A percentile compares a stretch with the other conserved stretches of the same genome.
These are phyloP conservation scores for Tolypocladium guangdongense DNA, from an alignment of 2,329 filamentous ascomycete genomes.

Conservation along the genomic window DNA sequence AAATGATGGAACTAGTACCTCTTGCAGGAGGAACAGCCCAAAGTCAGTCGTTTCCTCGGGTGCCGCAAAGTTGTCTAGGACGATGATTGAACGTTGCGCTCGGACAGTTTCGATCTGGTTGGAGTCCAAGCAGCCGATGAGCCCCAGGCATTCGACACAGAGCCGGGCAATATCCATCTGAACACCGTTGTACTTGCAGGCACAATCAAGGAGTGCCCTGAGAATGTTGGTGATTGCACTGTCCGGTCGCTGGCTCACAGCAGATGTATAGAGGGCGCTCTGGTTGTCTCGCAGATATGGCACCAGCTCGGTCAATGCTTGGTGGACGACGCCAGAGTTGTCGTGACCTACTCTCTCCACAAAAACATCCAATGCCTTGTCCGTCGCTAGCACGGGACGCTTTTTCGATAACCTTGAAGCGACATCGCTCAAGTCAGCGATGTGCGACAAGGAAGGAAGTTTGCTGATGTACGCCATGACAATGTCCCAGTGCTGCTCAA, in stretches of 20 bases:
- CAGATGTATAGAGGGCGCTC: constrained; percentile 65
- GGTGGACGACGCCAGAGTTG: constrained; percentile 73
- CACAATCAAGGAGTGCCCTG: constrained; percentile 74
- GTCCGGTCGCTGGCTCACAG: constrained; percentile 75
- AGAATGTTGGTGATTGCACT: constrained; percentile 59
- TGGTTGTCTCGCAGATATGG: constrained; percentile 65
- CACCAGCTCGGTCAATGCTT: constrained; percentile 68
- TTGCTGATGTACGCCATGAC: constrained; percentile 59
- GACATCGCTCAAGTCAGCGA: constrained; percentile 57
- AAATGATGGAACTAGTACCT: constrained; percentile 85
- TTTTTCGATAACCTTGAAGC: constrained; percentile 54
- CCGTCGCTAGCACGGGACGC: constrained; percentile 36
- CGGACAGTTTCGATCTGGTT: constrained; percentile 75
- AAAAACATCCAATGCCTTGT: constrained; percentile 60
- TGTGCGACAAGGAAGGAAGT: constrained; percentile 65
- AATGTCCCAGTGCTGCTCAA: constrained; percentile 49
- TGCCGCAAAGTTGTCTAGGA: constrained; percentile 76
- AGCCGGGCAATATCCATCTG: constrained; percentile 58
- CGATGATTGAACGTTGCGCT: constrained; percentile 71
- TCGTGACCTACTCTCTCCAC: constrained; percentile 68
- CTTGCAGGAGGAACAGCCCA: constrained; percentile 71
- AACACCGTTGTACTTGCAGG: constrained; percentile 63
- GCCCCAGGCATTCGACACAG: constrained; percentile 72
- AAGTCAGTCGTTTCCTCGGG: constrained; percentile 76
- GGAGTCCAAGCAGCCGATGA: constrained; percentile 85